Conservation (phyloP, 2,329 filamentous ascomycete species). For the Pseudogymnoascus sp. region DNA sequence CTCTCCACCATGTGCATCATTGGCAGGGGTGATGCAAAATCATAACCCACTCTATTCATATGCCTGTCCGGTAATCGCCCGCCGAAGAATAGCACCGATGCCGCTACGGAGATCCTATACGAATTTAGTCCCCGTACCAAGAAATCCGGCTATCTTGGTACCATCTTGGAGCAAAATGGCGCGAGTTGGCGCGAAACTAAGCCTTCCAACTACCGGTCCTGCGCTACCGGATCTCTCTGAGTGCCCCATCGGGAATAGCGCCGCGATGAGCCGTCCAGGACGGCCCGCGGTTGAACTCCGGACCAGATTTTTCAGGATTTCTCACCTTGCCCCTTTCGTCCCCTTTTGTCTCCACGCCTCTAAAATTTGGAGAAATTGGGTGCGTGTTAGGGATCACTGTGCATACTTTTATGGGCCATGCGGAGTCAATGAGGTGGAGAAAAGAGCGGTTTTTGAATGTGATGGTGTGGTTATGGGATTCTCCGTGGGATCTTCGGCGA, state of each 20-base stretch:
- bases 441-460: neutral
- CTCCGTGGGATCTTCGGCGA: neutral
- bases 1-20: neutral
- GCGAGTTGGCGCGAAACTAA: neutral
- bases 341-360: neutral
- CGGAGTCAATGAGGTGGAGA: neutral
- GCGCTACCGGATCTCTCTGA: neutral
- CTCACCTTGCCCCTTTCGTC: neutral
- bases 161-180: neutral
- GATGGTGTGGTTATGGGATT: neutral
- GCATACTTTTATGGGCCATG: neutral
- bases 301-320: neutral
- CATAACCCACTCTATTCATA: neutral
- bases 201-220: slow-evolving; percentile 2
- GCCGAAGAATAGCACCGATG: neutral
- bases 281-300: neutral
- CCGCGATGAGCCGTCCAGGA: neutral
- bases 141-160: neutral
- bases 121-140: neutral
- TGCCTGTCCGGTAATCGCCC: neutral
- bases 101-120: neutral
- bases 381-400: neutral
- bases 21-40: neutral
- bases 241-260: neutral
- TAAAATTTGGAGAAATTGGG: neutral